Base-by-base conservation (phyloP, 208 protist genomes). In the Trypanosoma grayi region DNA sequence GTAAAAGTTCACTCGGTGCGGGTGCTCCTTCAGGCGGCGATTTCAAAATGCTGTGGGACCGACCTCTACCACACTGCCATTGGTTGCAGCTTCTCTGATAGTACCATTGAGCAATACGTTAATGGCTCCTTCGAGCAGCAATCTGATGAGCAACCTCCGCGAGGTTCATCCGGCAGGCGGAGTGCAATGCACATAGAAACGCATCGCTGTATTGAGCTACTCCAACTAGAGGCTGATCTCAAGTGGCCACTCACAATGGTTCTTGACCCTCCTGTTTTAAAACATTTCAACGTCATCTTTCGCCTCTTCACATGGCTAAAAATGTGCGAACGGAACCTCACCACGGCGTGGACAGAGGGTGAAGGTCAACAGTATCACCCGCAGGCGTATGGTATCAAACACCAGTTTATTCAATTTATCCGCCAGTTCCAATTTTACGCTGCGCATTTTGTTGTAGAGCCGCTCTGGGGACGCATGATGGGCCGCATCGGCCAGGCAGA, bases 381-480 rank as follows among this genome's bases (percentile, higher is more conserved):
- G 79, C 69, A 83, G 62, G 83, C 85, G 16, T 88, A 90, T 59
- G 75, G 84, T 50, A 76, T 94, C 54, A 89, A 87, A 66, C 88
- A 95, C 48, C 83, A 95, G 56, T 64, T 95, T 10, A 77, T 83
- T 46, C 88, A 95, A 50, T 92, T 95, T 60, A 63, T 95, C 16
- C 79, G 83, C 5, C 88, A 95, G 64, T 95, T 90, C 64, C 85
- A 91, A 60, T 95, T 95, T 53, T 92, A 89, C 56, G 85, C 88
- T 2, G 76, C 83, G n/a, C 88, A 92, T 43, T 89, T 92, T 73
- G 85, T 95, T 57, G 62, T 95, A 27, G 83, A 92, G 70, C 88
- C 88, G 53, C 69, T 83, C 52, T 95, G 88, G 88, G 73, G 74
- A 41, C 74, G 77, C 14, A 75, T 95, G 36, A 70, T 92, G 47